These are phyloP conservation scores for Tetrahymena malaccensis DNA, from an alignment of 73 alveolate species.

Conservation along the genomic window DNA sequence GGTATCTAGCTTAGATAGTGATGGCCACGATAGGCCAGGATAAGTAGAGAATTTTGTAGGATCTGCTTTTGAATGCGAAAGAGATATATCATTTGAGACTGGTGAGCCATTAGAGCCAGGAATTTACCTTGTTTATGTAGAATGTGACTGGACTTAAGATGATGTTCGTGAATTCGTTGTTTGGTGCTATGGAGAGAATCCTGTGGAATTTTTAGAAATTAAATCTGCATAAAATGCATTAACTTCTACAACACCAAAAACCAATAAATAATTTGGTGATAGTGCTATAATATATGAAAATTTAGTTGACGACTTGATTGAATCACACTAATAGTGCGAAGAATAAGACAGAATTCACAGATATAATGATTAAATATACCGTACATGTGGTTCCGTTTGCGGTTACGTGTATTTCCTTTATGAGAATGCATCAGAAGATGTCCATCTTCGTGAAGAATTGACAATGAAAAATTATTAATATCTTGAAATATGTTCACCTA, in stretches of 20 bases:
- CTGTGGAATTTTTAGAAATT: conserved; percentile 24
- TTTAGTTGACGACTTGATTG: conserved; percentile 16
- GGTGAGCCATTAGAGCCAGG: conserved; percentile 59
- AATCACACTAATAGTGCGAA: conserved; percentile 12
- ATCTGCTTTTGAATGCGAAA: conserved; percentile 72
- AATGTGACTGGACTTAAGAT: conserved; percentile 54
- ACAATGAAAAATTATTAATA: neutral
- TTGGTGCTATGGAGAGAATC: conserved; percentile 13
- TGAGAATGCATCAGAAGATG: conserved; percentile 7
- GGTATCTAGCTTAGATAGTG: conserved; percentile 14
- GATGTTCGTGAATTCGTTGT: conserved; percentile 25
- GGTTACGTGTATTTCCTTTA: conserved; percentile 35
- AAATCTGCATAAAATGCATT: neutral
- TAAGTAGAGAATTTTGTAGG: conserved; percentile 54
- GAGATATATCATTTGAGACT: conserved; percentile 76
- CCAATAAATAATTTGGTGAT: neutral
- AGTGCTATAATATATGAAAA: neutral
- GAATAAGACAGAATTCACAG: conserved; percentile 25
- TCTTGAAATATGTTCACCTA: conserved; percentile 27
- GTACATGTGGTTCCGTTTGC: conserved; percentile 21
- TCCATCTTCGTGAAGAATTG: neutral
- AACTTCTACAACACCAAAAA: neutral
- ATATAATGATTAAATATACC: neutral
- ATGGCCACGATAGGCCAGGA: conserved; percentile 13
- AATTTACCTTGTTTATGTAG: conserved; percentile 73